Evolutionary conservation across 2,329 filamentous ascomycete genomes (phyloP).

Genomic region (Ramularia collo-cygni): DNA sequence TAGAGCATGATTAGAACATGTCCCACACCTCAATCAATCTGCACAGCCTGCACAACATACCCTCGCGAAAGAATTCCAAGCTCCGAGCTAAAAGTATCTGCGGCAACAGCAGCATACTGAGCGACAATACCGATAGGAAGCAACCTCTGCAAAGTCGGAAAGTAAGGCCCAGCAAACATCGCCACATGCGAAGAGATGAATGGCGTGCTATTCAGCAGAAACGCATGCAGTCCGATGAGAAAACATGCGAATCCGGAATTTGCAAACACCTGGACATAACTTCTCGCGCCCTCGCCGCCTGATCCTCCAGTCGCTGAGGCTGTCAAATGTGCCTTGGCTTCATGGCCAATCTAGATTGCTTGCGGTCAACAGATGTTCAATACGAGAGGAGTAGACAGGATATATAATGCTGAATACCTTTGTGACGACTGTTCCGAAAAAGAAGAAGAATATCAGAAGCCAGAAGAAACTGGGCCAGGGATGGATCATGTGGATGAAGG

Average conservation of each 20-base stretch:
- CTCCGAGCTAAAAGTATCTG: conserved; percentile 93
- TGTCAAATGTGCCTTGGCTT: conserved; percentile 75
- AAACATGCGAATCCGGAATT: conserved; percentile 77
- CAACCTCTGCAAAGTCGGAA: conserved; percentile 32
- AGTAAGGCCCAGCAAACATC: conserved; percentile 33
- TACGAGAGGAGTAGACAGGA: not conserved
- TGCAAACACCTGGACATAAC: conserved; percentile 80
- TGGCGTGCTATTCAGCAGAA: conserved; percentile 31
- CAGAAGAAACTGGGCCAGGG: conserved; percentile 90
- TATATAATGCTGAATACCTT: conserved; percentile 49
- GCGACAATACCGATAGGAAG: conserved; percentile 44
- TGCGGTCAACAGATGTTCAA: conserved; percentile 1
- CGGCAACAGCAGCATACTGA: conserved; percentile 78
- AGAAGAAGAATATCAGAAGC: conserved; percentile 76
- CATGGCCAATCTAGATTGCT: conserved; percentile 65
- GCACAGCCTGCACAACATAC: no score
- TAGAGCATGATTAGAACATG: no score
- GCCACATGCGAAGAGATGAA: conserved; percentile 27
- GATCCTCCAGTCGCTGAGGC: conserved; percentile 64
- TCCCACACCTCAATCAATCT: no score
- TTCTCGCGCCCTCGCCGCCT: conserved; percentile 76
- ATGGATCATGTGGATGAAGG: conserved; percentile 76
- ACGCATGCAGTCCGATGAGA: conserved; percentile 47
- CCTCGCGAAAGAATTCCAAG: conserved; percentile 78
- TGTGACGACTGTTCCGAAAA: conserved; percentile 75